phyloP scores from a whole-genome alignment of 164 flowering plant genomes.

The Liriodendron chinense region DNA sequence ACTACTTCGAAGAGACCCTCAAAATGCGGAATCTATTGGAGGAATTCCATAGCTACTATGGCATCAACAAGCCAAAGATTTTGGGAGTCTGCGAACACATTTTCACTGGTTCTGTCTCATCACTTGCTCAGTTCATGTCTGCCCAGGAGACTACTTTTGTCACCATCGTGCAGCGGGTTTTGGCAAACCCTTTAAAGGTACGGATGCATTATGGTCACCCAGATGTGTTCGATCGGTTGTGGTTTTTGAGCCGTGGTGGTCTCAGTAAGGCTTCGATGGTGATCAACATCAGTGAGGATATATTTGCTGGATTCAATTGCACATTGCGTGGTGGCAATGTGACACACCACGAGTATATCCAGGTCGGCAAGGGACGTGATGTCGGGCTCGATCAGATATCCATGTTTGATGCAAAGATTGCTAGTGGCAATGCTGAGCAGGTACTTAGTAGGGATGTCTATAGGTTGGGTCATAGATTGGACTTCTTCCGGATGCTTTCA shows the following conservation, averaged over 20 bases:
- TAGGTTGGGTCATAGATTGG: conserved; percentile 87
- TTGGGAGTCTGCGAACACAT: conserved; percentile 89
- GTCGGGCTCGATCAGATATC: conserved; percentile 96
- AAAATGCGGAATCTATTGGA: conserved; percentile 92
- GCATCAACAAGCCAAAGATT: conserved; percentile 86
- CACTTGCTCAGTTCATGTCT: conserved; percentile 98
- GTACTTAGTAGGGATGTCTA: conserved; percentile 85
- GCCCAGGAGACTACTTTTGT: conserved; percentile 96
- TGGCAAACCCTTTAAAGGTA: conserved; percentile 91
- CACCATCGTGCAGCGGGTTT: conserved; percentile 89
- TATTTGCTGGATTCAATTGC: conserved; percentile 95
- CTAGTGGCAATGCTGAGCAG: conserved; percentile 98
- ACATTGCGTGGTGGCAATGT: conserved; percentile 93
- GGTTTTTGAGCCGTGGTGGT: conserved; percentile 92
- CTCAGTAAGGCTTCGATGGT: conserved; percentile 91
- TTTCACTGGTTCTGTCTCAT: conserved; percentile 93
- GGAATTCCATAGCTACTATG: conserved; percentile 59
- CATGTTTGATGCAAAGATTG: conserved; percentile 96
- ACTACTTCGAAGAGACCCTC: conserved; percentile 91
- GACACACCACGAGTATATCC: conserved; percentile 96
- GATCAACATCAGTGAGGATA: conserved; percentile 96
- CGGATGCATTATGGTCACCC: conserved; percentile 99
- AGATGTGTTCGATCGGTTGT: conserved; percentile 92
- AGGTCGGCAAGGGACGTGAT: conserved; percentile 98
- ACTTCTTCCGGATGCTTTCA: conserved; percentile 93